phyloP scores from a whole-genome alignment of 176 grass and related monocot genomes.

The Alopecurus myosuroides region DNA sequence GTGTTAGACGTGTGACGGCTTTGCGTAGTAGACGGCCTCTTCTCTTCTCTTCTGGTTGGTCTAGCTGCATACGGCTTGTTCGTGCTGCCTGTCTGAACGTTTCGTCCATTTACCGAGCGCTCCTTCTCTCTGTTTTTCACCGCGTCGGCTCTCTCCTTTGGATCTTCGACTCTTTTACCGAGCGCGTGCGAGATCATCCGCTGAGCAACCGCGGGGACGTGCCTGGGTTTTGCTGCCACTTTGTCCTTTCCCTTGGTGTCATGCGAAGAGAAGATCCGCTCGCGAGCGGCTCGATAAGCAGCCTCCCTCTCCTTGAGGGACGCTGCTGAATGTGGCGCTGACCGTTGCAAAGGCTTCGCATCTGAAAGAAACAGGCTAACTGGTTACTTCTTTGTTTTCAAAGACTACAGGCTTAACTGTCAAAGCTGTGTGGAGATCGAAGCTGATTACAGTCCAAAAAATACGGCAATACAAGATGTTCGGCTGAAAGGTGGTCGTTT shows the following conservation, averaged over 20 bases:
- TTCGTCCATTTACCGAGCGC: not conserved
- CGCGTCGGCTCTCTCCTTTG: slow-evolving; percentile 5
- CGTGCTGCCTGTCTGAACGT: not conserved
- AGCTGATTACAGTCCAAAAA: not conserved
- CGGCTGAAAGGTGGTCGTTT: not conserved
- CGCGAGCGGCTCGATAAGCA: slow-evolving; percentile 72
- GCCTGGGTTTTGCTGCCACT: slow-evolving; percentile 32
- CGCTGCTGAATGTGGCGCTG: slow-evolving; percentile 8
- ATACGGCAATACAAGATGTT: not conserved
- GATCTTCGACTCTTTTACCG: slow-evolving; percentile 53
- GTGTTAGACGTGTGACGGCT: not conserved
- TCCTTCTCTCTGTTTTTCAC: slow-evolving; percentile 29
- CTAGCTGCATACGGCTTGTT: not conserved
- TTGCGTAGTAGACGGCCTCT: not conserved
- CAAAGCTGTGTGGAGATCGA: not conserved
- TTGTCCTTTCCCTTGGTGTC: slow-evolving; percentile 27
- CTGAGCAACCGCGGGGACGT: slow-evolving; percentile 64
- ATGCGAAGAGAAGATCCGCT: slow-evolving; percentile 63
- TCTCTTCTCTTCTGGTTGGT: slow-evolving; percentile 18
- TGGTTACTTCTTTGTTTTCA: not conserved
- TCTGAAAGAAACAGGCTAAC: slow-evolving; percentile 7
- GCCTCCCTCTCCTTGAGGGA: slow-evolving; percentile 84
- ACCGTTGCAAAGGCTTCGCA: slow-evolving; percentile 27
- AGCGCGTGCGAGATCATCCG: slow-evolving; percentile 97
- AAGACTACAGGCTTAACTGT: not conserved